Evolutionary conservation across 1,284 basidiomycete genomes (phyloP).

Genomic region (Thelephora terrestris): DNA sequence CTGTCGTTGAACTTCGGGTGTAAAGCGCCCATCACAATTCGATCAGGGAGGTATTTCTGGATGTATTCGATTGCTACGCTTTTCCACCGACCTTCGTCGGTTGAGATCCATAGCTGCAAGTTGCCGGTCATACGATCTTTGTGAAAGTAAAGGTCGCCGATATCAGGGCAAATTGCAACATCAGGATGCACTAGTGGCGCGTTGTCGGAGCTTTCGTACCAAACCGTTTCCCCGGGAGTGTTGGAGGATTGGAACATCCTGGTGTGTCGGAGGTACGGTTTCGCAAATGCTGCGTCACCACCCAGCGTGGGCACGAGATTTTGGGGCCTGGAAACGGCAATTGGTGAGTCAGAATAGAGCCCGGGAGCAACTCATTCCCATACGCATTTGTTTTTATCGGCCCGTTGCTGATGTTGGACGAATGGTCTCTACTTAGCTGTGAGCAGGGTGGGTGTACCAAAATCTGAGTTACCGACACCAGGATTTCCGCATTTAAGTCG

Average conservation of each 20-base stretch:
- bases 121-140: background rate
- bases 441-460: too few species aligned
- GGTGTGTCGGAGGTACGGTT: background rate
- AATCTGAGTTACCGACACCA: too few species aligned
- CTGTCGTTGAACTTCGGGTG: background rate
- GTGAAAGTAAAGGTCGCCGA: background rate
- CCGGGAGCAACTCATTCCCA: too few species aligned
- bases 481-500: too few species aligned
- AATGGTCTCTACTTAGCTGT: too few species aligned
- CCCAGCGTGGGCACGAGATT: too few species aligned
- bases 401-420: too few species aligned
- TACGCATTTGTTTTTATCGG: too few species aligned
- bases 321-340: too few species aligned
- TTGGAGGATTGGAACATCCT: background rate
- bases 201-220: background rate
- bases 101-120: background rate
- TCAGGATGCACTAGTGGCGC: background rate
- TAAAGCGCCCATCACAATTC: background rate
- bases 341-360: too few species aligned
- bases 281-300: too few species aligned
- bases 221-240: background rate
- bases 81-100: background rate
- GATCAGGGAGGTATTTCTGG: background rate
- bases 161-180: too few species aligned
- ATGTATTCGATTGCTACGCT: background rate